phyloP scores from a whole-genome alignment of 2,329 filamentous ascomycete species.

The Mollisiaceae sp. region DNA sequence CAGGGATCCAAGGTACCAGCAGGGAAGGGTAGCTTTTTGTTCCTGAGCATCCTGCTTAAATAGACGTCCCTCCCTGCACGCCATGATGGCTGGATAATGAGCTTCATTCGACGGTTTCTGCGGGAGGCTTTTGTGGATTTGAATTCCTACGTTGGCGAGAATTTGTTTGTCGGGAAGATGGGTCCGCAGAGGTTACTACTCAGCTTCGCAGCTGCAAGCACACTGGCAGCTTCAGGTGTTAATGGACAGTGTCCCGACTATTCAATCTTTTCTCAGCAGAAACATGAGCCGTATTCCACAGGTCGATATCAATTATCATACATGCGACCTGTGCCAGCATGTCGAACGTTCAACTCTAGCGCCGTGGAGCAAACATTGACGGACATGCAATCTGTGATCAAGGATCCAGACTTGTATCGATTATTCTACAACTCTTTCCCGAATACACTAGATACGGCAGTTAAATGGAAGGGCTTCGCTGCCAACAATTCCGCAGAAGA shows the following conservation, averaged over 20 bases:
- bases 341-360: constrained; percentile 80
- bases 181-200: not conserved
- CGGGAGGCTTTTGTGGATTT: not conserved
- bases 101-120: constrained; percentile 7
- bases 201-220: constrained; percentile 10
- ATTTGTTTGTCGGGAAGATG: not conserved
- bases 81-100: constrained; percentile 1
- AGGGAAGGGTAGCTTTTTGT: constrained; percentile 14
- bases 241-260: constrained; percentile 66
- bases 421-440: constrained; percentile 76
- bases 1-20: constrained; percentile 10
- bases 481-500: constrained; percentile 65
- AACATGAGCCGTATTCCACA: constrained; percentile 74
- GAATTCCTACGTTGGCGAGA: not conserved
- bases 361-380: constrained; percentile 78
- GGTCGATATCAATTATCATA: constrained; percentile 79
- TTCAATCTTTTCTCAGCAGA: constrained; percentile 59
- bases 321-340: constrained; percentile 76
- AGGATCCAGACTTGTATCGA: constrained; percentile 76
- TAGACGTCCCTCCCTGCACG: constrained; percentile 7
- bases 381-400: constrained; percentile 70
- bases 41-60: constrained; percentile 9
- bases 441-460: constrained; percentile 76
- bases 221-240: constrained; percentile 7
- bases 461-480: constrained; percentile 69